Evolutionary conservation across 306 rosid species (phyloP), one percentile per base, ranked within the genome.

Genomic region (Castanea sativa): DNA sequence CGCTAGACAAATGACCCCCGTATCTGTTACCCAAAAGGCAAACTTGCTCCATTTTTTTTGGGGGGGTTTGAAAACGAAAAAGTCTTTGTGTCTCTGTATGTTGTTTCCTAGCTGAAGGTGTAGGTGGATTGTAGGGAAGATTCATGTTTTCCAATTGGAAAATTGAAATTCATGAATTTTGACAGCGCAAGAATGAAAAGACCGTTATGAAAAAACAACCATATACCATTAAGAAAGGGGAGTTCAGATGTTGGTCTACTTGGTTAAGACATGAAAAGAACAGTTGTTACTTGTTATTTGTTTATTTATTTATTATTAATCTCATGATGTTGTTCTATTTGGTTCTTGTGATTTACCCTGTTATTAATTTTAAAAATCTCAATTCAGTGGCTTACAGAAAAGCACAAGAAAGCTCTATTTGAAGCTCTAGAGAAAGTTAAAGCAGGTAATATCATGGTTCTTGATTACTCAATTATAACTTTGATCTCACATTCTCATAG

Each of bases 361-460:
- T 58, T 30, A 45, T 59, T 72, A 64, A 19, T 49, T 49, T 49
- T 3, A 49, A 49, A 49, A 41, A 59, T 55, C 73, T 69, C 75
- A 72, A 75, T 84, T 10, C 88, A 86, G 90, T 88, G 86, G 86
- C 79, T 88, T 23, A 71, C 87, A 2, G 88, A 86, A 15, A 89
- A 80, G 89, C 87, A 89, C 68, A 89, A 78, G 87, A 95, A 57
- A 79, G 93, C 98, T 79, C 77, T 95, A 38, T 91, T 89, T 78
- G 97, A 93, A 79, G 98, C 99, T 83, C 81, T 93, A 38, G 96
- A 90, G 87, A 96, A 96, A 78, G 88, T 96, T 80, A 93, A 96
- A 90, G 86, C 97, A 19, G 98, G 99, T 93, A 81, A 78, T 79
- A 79, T 56, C 55, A 76, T 73, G 29, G 23, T 55, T 49, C 65